Conservation (phyloP, 2,329 filamentous ascomycete genomes). For the Amauroascus niger region DNA sequence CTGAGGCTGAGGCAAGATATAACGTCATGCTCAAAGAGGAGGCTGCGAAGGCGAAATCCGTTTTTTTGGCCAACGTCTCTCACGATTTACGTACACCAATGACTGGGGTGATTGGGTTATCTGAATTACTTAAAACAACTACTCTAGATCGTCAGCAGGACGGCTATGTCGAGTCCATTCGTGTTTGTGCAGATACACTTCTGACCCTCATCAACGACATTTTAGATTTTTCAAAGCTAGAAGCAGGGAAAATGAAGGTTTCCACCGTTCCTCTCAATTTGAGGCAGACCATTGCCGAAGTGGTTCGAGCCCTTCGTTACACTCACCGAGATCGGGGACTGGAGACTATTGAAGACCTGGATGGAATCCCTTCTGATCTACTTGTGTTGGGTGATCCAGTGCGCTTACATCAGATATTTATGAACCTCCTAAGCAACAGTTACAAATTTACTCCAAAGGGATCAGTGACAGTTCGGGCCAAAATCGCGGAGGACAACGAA, state of each 20-base stretch:
- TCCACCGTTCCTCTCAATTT: constrained; percentile 77
- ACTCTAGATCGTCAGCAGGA: constrained; percentile 49
- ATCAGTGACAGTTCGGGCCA: constrained; percentile 71
- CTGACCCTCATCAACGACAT: constrained; percentile 88
- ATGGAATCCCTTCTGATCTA: constrained; percentile 46
- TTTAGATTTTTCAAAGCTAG: constrained; percentile 76
- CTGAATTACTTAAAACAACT: constrained; percentile 52
- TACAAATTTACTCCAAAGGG: constrained; percentile 88
- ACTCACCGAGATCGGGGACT: constrained; percentile 53
- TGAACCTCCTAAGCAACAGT: constrained; percentile 81
- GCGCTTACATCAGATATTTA: constrained; percentile 65
- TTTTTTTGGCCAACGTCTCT: constrained; percentile 92
- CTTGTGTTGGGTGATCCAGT: constrained; percentile 79
- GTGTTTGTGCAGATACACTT: constrained; percentile 61
- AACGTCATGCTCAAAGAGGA: constrained; percentile 59
- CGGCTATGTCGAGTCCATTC: constrained; percentile 54
- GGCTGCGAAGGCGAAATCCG: constrained; percentile 65
- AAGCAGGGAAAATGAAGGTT: constrained; percentile 77
- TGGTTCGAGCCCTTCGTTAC: constrained; percentile 53
- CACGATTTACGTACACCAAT: constrained; percentile 85
- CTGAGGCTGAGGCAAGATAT: constrained; percentile 54
- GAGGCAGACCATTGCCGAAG: constrained; percentile 55
- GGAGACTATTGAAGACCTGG: constrained; percentile 56
- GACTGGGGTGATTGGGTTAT: constrained; percentile 81
- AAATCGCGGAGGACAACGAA: constrained; percentile 59